A percentile compares a stretch with the other conserved stretches of the same genome.
These are phyloP conservation scores for Xylaria sp. DNA, from an alignment of 2,329 filamentous ascomycete genomes.

Conservation along the genomic window DNA sequence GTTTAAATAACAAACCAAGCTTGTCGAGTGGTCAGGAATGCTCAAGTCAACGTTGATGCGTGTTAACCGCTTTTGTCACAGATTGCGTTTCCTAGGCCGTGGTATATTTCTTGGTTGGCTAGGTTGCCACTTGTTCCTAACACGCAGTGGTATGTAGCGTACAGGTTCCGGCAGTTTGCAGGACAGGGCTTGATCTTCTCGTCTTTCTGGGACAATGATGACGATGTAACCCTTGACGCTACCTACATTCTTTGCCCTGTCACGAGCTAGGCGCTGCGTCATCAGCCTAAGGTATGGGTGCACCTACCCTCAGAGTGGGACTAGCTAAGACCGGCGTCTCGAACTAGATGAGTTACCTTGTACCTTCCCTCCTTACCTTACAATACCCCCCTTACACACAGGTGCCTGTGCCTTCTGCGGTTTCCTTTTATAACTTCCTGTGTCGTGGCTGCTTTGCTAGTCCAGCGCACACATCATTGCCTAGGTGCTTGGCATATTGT, in stretches of 20 bases:
- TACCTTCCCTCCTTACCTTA: neutral
- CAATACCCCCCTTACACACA: neutral
- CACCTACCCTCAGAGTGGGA: slow-evolving; percentile 16
- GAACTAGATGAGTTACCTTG: neutral
- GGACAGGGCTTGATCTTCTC: neutral
- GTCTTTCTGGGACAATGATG: slow-evolving; percentile 23
- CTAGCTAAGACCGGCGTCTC: slow-evolving; percentile 22
- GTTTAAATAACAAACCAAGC: slow-evolving; percentile 33
- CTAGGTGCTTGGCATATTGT: neutral
- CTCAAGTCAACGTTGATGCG: slow-evolving; percentile 15
- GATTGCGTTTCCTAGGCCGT: slow-evolving; percentile 28
- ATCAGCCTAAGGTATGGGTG: slow-evolving; percentile 24
- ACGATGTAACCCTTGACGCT: slow-evolving; percentile 32
- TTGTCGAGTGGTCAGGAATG: slow-evolving; percentile 30
- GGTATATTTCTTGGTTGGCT: slow-evolving; percentile 33
- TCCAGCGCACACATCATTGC: neutral
- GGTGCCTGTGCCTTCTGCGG: neutral
- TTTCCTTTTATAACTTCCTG: neutral
- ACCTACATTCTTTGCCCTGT: slow-evolving; percentile 18
- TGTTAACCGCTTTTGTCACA: slow-evolving; percentile 32
- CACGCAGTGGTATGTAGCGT: neutral
- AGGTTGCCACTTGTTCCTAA: slow-evolving; percentile 28
- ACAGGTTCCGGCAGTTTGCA: neutral
- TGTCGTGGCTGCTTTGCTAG: neutral
- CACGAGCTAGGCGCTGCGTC: slow-evolving; percentile 32